phyloP scores from a whole-genome alignment of 345 rosid species.

The Sonneratia alba region DNA sequence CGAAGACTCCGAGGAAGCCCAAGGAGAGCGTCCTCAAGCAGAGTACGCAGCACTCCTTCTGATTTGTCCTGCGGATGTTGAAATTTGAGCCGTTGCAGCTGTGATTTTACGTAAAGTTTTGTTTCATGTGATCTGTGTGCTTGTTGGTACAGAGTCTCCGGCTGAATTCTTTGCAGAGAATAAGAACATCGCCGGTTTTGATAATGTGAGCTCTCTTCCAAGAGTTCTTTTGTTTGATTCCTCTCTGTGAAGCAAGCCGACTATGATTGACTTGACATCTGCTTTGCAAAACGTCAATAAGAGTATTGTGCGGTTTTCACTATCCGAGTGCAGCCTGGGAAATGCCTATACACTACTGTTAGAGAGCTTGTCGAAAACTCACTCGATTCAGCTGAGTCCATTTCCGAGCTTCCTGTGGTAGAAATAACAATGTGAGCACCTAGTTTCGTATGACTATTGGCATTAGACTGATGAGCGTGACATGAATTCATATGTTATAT shows the following conservation, averaged over 20 bases:
- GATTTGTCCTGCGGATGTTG: not conserved
- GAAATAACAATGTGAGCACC: slow-evolving; percentile 71
- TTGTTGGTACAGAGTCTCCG: slow-evolving; percentile 67
- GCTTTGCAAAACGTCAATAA: not conserved
- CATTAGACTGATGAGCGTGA: too few species aligned
- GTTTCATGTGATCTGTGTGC: not conserved
- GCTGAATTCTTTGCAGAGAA: slow-evolving; percentile 99
- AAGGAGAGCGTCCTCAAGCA: slow-evolving; percentile 82
- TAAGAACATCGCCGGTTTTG: slow-evolving; percentile 98
- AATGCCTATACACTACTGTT: slow-evolving; percentile 78
- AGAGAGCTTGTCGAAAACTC: slow-evolving; percentile 93
- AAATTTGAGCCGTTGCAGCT: not conserved
- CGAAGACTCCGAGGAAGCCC: slow-evolving; percentile 43
- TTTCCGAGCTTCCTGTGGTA: slow-evolving; percentile 79
- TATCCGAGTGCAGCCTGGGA: slow-evolving; percentile 58
- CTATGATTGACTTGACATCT: not conserved
- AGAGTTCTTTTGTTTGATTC: not conserved
- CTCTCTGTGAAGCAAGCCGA: not conserved
- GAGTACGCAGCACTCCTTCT: slow-evolving; percentile 26
- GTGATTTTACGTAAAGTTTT: not conserved
- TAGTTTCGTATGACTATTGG: not conserved
- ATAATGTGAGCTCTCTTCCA: slow-evolving; percentile 47
- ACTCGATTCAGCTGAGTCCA: slow-evolving; percentile 88
- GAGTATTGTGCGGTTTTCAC: not conserved
- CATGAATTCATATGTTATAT: too few species aligned